phyloP scores from a whole-genome alignment of 2,329 filamentous ascomycete species.

The Anisogramma anomala region DNA sequence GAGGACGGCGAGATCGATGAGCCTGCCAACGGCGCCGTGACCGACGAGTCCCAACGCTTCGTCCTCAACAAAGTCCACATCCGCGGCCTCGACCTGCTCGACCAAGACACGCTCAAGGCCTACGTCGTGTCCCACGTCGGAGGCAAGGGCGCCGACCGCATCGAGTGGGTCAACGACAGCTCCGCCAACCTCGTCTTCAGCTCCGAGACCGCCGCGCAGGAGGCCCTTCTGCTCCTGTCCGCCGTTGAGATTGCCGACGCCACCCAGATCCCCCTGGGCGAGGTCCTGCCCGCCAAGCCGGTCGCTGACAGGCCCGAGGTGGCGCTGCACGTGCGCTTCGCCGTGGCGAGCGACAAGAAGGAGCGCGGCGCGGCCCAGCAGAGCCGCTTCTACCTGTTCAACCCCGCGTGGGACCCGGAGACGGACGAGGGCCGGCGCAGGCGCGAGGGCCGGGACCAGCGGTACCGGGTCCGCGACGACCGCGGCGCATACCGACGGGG shows the following conservation, averaged over 20 bases:
- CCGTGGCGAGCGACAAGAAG: constrained; percentile 69
- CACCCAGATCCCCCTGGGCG: constrained; percentile 45
- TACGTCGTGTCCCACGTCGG: constrained; percentile 61
- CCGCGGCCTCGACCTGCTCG: constrained; percentile 69
- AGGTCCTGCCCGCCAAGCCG: constrained; percentile 58
- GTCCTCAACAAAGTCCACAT: constrained; percentile 65
- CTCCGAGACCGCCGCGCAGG: constrained; percentile 37
- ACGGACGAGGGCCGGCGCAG: constrained; percentile 40
- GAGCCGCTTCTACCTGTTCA: constrained; percentile 84
- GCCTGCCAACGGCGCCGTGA: constrained; percentile 14
- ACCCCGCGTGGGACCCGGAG: constrained; percentile 78
- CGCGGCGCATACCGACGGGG: constrained; percentile 33
- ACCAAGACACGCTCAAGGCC: constrained; percentile 64
- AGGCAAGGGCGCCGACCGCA: constrained; percentile 40
- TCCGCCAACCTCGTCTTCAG: constrained; percentile 78
- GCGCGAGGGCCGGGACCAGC: constrained; percentile 42
- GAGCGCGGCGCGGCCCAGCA: constrained; percentile 62
- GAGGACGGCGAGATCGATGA: constrained; percentile 32
- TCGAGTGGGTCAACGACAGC: constrained; percentile 94
- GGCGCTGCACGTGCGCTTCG: constrained; percentile 60
- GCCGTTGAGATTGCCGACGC: constrained; percentile 40
- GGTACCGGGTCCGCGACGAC: constrained; percentile 38
- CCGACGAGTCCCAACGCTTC: constrained; percentile 18
- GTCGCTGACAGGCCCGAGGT: constrained; percentile 57
- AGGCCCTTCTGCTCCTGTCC: constrained; percentile 44